Conservation (phyloP, 2,329 filamentous ascomycete genomes). For the Rutstroemia sp. region DNA sequence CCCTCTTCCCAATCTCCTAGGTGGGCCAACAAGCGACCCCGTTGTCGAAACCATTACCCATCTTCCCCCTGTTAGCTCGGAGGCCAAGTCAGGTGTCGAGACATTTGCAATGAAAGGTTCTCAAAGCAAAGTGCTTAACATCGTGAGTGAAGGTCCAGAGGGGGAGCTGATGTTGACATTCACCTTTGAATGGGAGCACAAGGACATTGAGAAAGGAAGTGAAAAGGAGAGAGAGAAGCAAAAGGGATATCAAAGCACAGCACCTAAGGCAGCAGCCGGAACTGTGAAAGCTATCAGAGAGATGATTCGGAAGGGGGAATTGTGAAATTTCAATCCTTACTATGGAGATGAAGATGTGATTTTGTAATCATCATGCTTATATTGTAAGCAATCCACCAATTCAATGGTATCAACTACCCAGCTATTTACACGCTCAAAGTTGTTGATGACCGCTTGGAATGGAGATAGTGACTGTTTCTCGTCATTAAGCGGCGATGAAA, state of each 20-base stretch:
- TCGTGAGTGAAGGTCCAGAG: slow-evolving; percentile 28
- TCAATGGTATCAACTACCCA: too few relatives aligned
- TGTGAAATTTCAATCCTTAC: background rate
- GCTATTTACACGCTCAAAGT: too few relatives aligned
- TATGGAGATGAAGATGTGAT: too few relatives aligned
- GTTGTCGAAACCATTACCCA: slow-evolving; percentile 8
- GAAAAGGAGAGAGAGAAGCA: slow-evolving; percentile 8
- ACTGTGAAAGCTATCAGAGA: slow-evolving; percentile 11
- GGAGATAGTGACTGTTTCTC: too few relatives aligned
- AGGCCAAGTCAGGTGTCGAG: slow-evolving; percentile 8
- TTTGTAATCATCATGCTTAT: too few relatives aligned
- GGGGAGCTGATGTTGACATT: slow-evolving; percentile 35
- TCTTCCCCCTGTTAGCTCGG: slow-evolving; percentile 4
- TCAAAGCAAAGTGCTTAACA: slow-evolving; percentile 24
- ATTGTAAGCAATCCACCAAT: too few relatives aligned
- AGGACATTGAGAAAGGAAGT: slow-evolving; percentile 8
- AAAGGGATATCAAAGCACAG: slow-evolving; percentile 9
- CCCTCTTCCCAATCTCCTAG: background rate
- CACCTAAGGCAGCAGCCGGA: slow-evolving; percentile 8
- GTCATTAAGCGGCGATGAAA: too few relatives aligned
- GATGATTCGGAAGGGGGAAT: slow-evolving; percentile 17
- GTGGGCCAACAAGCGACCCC: background rate
- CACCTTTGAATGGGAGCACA: slow-evolving; percentile 32
- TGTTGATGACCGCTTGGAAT: too few relatives aligned
- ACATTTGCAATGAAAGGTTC: slow-evolving; percentile 13